Percentiles rank a stretch among this genome's conserved stretches.
These are phyloP conservation scores for Metroxylon sagu DNA, from an alignment of 176 grass and related monocot species.

Conservation along the genomic window DNA sequence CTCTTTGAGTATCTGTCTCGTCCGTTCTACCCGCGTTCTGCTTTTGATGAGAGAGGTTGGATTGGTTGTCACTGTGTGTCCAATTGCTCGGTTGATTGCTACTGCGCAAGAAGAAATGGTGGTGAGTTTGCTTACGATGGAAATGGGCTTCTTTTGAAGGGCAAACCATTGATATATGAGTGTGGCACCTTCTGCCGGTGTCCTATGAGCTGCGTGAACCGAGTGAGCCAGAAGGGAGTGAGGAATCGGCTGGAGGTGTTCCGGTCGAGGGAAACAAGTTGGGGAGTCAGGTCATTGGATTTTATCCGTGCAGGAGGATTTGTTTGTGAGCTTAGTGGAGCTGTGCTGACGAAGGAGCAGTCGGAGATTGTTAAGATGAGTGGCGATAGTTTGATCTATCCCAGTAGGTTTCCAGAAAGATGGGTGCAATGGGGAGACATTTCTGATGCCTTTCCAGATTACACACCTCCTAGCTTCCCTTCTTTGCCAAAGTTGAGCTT, in stretches of 20 bases:
- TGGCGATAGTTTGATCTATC: slow-evolving; percentile 28
- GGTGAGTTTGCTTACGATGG: slow-evolving; percentile 30
- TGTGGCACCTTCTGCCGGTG: slow-evolving; percentile 53
- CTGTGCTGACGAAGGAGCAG: slow-evolving; percentile 21
- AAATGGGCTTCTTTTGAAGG: slow-evolving; percentile 48
- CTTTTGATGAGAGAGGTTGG: slow-evolving; percentile 11
- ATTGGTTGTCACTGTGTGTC: slow-evolving; percentile 29
- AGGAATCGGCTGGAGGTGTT: slow-evolving; percentile 71
- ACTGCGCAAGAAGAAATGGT: slow-evolving; percentile 41
- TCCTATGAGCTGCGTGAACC: slow-evolving; percentile 46
- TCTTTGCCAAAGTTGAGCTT: slow-evolving; percentile 20
- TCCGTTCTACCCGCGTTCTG: slow-evolving; percentile 25
- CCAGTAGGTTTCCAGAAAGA: slow-evolving; percentile 46
- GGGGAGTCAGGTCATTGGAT: slow-evolving; percentile 74
- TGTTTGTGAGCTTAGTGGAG: slow-evolving; percentile 60
- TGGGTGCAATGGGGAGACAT: slow-evolving; percentile 86
- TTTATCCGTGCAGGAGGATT: slow-evolving; percentile 67
- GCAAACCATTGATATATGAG: slow-evolving; percentile 69
- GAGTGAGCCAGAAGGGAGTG: slow-evolving; percentile 63
- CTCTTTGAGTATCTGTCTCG: slow-evolving; percentile 31
- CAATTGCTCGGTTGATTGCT: slow-evolving; percentile 31
- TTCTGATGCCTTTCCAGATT: slow-evolving; percentile 23
- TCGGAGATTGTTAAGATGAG: slow-evolving; percentile 1
- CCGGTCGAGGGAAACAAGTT: slow-evolving; percentile 59
- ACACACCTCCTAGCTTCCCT: slow-evolving; percentile 8